phyloP scores from a whole-genome alignment of 108 stramenopile species.

The Nitzschia inconspicua region DNA sequence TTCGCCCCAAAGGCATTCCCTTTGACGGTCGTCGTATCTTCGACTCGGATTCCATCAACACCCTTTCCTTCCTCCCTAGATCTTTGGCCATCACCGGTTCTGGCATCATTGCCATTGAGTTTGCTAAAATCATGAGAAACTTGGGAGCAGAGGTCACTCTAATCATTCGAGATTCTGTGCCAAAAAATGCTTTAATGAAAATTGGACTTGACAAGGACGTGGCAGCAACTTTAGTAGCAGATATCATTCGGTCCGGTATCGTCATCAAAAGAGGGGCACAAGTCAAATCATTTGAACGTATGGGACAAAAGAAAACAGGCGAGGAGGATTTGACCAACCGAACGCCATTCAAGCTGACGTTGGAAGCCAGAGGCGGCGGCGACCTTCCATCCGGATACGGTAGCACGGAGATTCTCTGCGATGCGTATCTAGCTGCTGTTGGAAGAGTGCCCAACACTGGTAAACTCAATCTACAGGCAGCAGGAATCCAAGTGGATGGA shows the following conservation, averaged over 20 bases:
- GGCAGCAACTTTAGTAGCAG: constrained; percentile 40
- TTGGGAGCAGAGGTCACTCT: constrained; percentile 72
- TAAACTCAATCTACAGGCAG: constrained; percentile 57
- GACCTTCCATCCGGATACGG: constrained; percentile 23
- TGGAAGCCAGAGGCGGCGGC: constrained; percentile 61
- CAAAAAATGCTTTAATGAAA: constrained; percentile 74
- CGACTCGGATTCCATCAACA: constrained; percentile 75
- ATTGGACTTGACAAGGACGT: constrained; percentile 80
- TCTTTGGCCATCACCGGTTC: constrained; percentile 70
- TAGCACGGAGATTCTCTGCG: constrained; percentile 46
- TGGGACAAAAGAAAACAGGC: not conserved
- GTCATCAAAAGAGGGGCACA: constrained; percentile 63
- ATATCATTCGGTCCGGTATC: constrained; percentile 60
- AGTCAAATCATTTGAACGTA: constrained; percentile 41
- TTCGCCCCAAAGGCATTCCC: constrained; percentile 65
- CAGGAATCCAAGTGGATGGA: constrained; percentile 62
- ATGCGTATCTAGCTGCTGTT: constrained; percentile 78
- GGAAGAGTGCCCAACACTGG: constrained; percentile 76
- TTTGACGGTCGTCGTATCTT: constrained; percentile 76
- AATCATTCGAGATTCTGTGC: constrained; percentile 63
- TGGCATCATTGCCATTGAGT: constrained; percentile 84
- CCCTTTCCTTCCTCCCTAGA: constrained; percentile 55
- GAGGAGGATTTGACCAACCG: constrained; percentile 21
- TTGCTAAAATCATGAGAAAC: constrained; percentile 79
- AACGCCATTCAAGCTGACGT: constrained; percentile 49